Percentiles rank a stretch among this genome's conserved stretches.
phyloP scores from a whole-genome alignment of 129 eudicot genomes.

The Helichrysum umbraculigerum region DNA sequence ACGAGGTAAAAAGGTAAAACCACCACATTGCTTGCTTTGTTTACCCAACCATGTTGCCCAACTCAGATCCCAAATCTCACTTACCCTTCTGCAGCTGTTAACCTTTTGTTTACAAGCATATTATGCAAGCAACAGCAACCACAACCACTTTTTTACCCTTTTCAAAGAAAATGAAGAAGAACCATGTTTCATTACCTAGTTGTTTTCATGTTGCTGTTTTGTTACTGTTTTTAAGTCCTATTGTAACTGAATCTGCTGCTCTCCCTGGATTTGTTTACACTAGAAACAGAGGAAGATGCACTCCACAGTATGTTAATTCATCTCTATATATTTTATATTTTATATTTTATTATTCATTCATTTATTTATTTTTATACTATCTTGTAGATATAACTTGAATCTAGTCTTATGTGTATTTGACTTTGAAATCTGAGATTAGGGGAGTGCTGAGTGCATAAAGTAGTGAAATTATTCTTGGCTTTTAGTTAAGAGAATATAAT shows the following conservation, averaged over 20 bases:
- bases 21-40: constrained; percentile 23
- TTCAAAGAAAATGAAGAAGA: constrained; percentile 28
- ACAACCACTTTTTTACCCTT: background rate
- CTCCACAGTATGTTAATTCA: constrained; percentile 68
- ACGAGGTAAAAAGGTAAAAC: constrained; percentile 17
- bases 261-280: constrained; percentile 72
- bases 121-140: background rate
- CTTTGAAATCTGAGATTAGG: constrained; percentile 16
- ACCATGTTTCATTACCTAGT: constrained; percentile 16
- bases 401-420: background rate
- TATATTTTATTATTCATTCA: too few relatives aligned
- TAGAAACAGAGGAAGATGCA: constrained; percentile 80
- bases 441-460: background rate
- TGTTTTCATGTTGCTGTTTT: constrained; percentile 30
- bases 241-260: constrained; percentile 30
- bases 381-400: too few relatives aligned
- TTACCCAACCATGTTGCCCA: constrained; percentile 29
- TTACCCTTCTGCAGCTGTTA: constrained; percentile 28
- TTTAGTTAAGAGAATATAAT: too few relatives aligned
- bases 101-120: constrained; percentile 33
- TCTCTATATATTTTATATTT: background rate
- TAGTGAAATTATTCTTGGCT: background rate
- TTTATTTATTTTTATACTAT: too few relatives aligned
- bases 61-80: constrained; percentile 44
- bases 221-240: constrained; percentile 28